Evolutionary conservation across 257 asterid genomes (phyloP), one percentile per base, ranked within the genome.

Genomic region (Nicotiana tabacum): DNA sequence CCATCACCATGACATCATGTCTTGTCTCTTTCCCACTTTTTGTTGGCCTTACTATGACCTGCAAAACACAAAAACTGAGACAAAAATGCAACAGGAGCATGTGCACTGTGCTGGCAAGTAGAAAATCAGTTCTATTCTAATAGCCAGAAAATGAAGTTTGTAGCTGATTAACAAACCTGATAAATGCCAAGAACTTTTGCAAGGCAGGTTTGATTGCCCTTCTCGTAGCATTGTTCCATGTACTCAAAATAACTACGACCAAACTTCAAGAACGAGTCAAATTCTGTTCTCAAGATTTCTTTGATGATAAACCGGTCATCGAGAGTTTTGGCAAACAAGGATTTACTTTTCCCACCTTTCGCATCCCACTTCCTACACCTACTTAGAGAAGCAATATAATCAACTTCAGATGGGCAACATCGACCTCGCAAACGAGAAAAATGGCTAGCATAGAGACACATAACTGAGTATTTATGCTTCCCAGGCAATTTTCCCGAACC

Each of bases 271-370:
- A 96, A 94, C 0, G 99, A 91, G 48, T 94, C 98, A 24, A 92
- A 92, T 77, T 96, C 99, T 0, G 95, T 89, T 88, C 91, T 92
- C 91, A 92, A 87, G 39, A 94, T 91, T 82, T 91, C 98, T 88
- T 96, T 96, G 37, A 96, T 90, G 76, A 96, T 96, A 76, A 94
- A 93, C 74, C 98, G 88, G 55, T 94, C 99, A 83, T 94, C 98
- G 12, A 94, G 90, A 29, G 99, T 94, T 87, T 96, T 96, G 2
- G 97, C 96, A 87, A 96, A 92, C 87, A 94, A 87, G 53, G 99
- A 93, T 85, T 93, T 93, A 85, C 99, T 96, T 86, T 96, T 96
- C 84, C 99, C 98, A 81, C 99, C 99, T 88, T 96, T 91, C 15
- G 98, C 97, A 82, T 92, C 96, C 98, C 99, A 96, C 82, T 87